These are phyloP conservation scores for Linum trigynum DNA, from an alignment of 345 rosid genomes.

Conservation along the genomic window DNA sequence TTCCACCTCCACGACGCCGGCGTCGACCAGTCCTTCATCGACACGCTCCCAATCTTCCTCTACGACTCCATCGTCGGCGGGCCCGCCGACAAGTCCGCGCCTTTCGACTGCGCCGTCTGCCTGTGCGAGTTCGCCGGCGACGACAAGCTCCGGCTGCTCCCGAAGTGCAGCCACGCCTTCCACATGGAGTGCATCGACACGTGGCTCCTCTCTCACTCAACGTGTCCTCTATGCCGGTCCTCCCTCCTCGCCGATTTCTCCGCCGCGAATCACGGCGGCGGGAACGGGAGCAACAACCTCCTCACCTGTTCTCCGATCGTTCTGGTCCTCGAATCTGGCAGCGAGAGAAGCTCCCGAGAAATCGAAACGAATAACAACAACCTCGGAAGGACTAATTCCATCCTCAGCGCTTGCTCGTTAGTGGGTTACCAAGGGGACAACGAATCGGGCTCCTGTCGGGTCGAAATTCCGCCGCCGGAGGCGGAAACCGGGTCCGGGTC, in stretches of 20 bases:
- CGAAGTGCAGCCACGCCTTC: slow-evolving; percentile 97
- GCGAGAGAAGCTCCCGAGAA: slow-evolving; percentile 34
- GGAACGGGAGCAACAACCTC: neutral
- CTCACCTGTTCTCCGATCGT: slow-evolving; percentile 40
- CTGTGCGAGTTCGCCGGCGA: slow-evolving; percentile 84
- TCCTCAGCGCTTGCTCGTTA: slow-evolving; percentile 34
- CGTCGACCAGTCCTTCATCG: slow-evolving; percentile 91
- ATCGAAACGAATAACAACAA: slow-evolving; percentile 16
- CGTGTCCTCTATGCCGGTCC: slow-evolving; percentile 93
- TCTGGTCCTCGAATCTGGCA: slow-evolving; percentile 80
- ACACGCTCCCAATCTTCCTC: slow-evolving; percentile 79
- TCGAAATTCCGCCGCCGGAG: slow-evolving; percentile 27
- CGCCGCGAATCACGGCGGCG: slow-evolving; percentile 16
- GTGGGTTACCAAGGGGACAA: slow-evolving; percentile 26
- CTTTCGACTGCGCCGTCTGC: slow-evolving; percentile 98
- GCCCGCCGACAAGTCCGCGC: slow-evolving; percentile 37
- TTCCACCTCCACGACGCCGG: slow-evolving; percentile 95
- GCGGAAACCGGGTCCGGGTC: slow-evolving; percentile 31
- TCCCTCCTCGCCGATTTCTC: slow-evolving; percentile 62
- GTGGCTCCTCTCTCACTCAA: slow-evolving; percentile 97
- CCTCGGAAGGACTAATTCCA: slow-evolving; percentile 31
- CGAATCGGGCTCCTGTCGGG: slow-evolving; percentile 38
- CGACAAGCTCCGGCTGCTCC: slow-evolving; percentile 86
- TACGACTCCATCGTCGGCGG: slow-evolving; percentile 63
- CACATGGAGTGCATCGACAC: slow-evolving; percentile 97